Evolutionary conservation across 2,329 filamentous ascomycete species (phyloP), one percentile per base, ranked within the genome.

Genomic region (Trichoderma hamatum): DNA sequence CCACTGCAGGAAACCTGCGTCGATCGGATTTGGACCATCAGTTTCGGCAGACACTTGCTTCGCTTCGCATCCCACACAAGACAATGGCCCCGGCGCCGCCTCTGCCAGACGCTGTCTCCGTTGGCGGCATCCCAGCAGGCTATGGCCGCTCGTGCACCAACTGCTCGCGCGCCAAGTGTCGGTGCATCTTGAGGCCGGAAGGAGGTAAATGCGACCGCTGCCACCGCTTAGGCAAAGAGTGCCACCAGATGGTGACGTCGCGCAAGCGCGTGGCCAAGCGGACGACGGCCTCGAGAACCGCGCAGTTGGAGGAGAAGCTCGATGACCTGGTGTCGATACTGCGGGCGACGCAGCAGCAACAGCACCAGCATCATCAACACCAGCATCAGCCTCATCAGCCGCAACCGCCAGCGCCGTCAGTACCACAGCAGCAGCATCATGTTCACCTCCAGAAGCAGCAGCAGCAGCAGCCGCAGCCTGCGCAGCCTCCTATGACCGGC

Each of bases 291-390:
- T 80, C 78, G 32, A 78, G 81, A 24, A 80, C 82, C 5, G 81
- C 82, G 9, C 81, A 83, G 70, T 77, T 85, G 7, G 84, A 85
- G 74, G 82, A 84, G 72, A 85, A 84, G 76, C 77, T 85, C 9
- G 82, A 85, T 56, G 81, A 84, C 68, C 76, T 86, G 3, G 82
- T 84, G 21, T 80, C 80, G 3, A 80, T 85, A n/a, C 73, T 85
- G 11, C 78, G 78, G 65, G 77, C 75, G 36, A 75, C 78, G 58
- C 75, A 79, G 55, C 70, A 69, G 66, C 59, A 68, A 61, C 69
- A 69, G 70, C 73, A 58, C 55, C 65, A n/a, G 21, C 68, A 52
- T 19, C 52, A 56, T 26, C 62, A 65, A 2, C 71, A 49, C 43
- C 68, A n/a, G 46, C 70, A 32, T 13, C 28, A 52, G 6, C n/a